These are phyloP conservation scores for Colletotrichum melonis DNA, from an alignment of 2,329 filamentous ascomycete species.

Conservation along the genomic window DNA sequence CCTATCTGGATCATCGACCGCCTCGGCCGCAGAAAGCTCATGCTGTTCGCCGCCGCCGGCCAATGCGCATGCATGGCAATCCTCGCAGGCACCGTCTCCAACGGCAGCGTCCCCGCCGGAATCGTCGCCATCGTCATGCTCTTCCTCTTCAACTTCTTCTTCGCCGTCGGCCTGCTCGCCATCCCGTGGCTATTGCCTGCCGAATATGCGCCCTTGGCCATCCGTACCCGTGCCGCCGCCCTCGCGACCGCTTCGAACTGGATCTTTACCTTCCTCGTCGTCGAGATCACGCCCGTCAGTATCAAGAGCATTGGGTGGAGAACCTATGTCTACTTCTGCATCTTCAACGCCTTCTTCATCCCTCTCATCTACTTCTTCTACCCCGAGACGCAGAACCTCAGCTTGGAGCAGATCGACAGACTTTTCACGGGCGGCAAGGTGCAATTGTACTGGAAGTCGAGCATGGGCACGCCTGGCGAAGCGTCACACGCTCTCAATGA, in stretches of 20 bases:
- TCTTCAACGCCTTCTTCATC: constrained; percentile 51
- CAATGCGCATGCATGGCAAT: constrained; percentile 57
- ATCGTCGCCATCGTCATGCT: constrained; percentile 57
- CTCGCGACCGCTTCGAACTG: constrained; percentile 52
- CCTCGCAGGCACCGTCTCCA: constrained; percentile 55
- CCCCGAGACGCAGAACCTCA: constrained; percentile 59
- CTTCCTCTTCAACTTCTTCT: constrained; percentile 56
- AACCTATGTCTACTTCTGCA: constrained; percentile 51
- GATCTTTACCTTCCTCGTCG: constrained; percentile 49
- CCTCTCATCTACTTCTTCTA: constrained; percentile 61
- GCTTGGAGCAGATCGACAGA: constrained; percentile 61
- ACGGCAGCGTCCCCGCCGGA: constrained; percentile 49
- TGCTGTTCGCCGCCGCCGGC: constrained; percentile 59
- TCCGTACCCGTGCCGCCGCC: constrained; percentile 51
- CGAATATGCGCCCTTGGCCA: constrained; percentile 54
- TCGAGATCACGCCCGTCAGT: constrained; percentile 51
- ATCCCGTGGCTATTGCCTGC: constrained; percentile 54
- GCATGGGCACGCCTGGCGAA: constrained; percentile 46
- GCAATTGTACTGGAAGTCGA: constrained; percentile 45
- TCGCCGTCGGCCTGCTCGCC: constrained; percentile 52
- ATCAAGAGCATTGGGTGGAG: constrained; percentile 50
- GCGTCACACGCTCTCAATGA: not conserved
- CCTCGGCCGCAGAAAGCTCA: constrained; percentile 67
- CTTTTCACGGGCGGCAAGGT: constrained; percentile 48
- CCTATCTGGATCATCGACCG: constrained; percentile 49